Evolutionary conservation across 2,329 filamentous ascomycete genomes (phyloP), one percentile per base, ranked within the genome.

Genomic region (Rachicladosporium sp.): DNA sequence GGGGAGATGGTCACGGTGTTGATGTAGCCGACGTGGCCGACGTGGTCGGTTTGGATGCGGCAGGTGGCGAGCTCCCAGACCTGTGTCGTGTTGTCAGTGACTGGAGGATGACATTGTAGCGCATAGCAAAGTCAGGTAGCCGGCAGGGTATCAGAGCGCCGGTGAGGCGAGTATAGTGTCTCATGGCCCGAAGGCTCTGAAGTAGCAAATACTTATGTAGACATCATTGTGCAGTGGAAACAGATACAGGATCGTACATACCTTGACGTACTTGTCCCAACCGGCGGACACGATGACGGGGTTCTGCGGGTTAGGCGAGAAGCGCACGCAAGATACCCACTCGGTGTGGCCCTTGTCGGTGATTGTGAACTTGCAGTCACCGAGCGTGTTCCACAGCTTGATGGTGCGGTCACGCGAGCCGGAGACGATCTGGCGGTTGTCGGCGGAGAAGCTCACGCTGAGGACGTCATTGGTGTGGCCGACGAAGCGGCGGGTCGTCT

Each of bases 331-430:
- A 50, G 89, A 95, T 58, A 94, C 91, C 91, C 91, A 98, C 72
- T 98, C 91, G 70, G 86, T 86, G 79, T 98, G 91, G 67, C 91
- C 91, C 83, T 98, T 98, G 68, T 98, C 91, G 71, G 86, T 93
- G 77, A 98, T 96, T 75, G 89, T 98, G 82, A 80, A 98, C 79
- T 98, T 98, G 88, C 91, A 98, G 80, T 98, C 91, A 72, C 91
- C 91, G 55, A 98, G 86, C 60, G 91, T 98, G 79, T 98, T 98
- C 91, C 91, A 98, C 62, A 98, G 82, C 85, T 96, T 98, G 79
- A 98, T 96, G 64, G 84, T 86, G 68, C 87, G 82, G 77, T 98
- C 91, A 68, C 91, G 88, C 52, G 91, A 96, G 56, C 88, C 91
- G 55, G 91, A 96, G 61, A 96, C 91, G 70, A 98, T 96, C 78